Evolutionary conservation across 805 yeast genomes (phyloP).

Genomic region (Zygoascus tannicola): DNA sequence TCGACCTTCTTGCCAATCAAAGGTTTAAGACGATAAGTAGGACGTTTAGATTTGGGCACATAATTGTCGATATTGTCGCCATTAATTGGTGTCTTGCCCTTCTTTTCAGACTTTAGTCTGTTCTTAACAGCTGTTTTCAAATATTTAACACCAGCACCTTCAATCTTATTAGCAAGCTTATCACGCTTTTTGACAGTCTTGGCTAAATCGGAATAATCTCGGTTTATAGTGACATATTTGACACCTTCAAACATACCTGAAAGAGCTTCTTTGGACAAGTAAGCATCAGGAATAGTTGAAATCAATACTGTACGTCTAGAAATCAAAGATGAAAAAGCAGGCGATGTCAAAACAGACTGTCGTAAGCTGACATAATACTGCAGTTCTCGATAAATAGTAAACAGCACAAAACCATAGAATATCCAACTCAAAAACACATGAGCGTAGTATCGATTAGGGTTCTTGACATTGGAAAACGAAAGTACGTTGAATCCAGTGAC

Average conservation of each 20-base stretch:
- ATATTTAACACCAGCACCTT: constrained; percentile 51
- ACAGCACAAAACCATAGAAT: constrained; percentile 61
- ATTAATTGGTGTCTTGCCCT: constrained; percentile 33
- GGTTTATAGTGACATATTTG: constrained; percentile 68
- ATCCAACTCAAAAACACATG: constrained; percentile 78
- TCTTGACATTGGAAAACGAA: constrained; percentile 65
- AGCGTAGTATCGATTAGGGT: constrained; percentile 63
- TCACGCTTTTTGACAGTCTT: constrained; percentile 52
- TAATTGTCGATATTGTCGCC: constrained; percentile 31
- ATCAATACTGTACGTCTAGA: constrained; percentile 76
- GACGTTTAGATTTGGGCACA: constrained; percentile 66
- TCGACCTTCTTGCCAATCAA: constrained; percentile 77
- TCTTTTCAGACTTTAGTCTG: constrained; percentile 56
- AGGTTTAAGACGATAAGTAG: constrained; percentile 66
- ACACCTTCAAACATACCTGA: constrained; percentile 74
- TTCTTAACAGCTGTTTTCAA: constrained; percentile 56
- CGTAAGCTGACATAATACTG: constrained; percentile 68
- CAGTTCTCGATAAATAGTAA: constrained; percentile 73
- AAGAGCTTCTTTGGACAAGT: constrained; percentile 63
- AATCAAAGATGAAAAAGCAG: constrained; percentile 62
- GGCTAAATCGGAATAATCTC: constrained; percentile 48
- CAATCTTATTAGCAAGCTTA: constrained; percentile 51
- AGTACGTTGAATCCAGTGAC: constrained; percentile 63
- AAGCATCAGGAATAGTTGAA: constrained; percentile 72
- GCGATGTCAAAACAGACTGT: constrained; percentile 70